A percentile compares a stretch with the other conserved stretches of the same genome.
These are phyloP conservation scores for Aspergillus sclerotiicarbonarius DNA, from an alignment of 495 filamentous ascomycete species.

Conservation along the genomic window DNA sequence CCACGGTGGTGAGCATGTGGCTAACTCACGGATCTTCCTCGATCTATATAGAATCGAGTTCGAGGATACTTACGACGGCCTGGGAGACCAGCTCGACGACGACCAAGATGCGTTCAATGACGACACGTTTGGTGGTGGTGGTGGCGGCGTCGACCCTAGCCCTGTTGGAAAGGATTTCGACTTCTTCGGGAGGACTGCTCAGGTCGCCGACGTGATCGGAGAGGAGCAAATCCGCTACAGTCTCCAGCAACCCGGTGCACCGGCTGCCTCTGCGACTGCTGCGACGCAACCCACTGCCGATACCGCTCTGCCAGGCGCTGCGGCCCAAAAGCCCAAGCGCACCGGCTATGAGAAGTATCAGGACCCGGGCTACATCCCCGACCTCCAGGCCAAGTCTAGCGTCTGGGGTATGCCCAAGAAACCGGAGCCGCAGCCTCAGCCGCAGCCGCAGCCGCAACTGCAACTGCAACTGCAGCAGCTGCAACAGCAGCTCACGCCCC, in stretches of 20 bases:
- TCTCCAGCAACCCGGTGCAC: slow-evolving; percentile 57
- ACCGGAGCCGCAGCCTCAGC: slow-evolving; percentile 23
- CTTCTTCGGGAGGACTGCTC: slow-evolving; percentile 89
- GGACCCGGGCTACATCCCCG: slow-evolving; percentile 70
- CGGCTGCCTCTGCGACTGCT: slow-evolving; percentile 33
- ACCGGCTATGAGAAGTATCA: slow-evolving; percentile 89
- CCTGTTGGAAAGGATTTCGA: slow-evolving; percentile 90
- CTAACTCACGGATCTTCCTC: slow-evolving; percentile 12
- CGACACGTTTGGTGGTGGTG: slow-evolving; percentile 82
- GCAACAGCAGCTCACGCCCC: slow-evolving; percentile 1
- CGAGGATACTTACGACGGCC: slow-evolving; percentile 96
- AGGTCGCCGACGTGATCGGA: slow-evolving; percentile 77
- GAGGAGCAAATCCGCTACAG: slow-evolving; percentile 85
- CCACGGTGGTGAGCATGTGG: background rate
- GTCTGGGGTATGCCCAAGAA: slow-evolving; percentile 80
- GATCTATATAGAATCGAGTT: slow-evolving; percentile 68
- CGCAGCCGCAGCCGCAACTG: slow-evolving; percentile 14
- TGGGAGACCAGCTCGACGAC: slow-evolving; percentile 89
- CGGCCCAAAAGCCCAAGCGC: slow-evolving; percentile 56
- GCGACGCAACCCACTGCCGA: slow-evolving; percentile 27
- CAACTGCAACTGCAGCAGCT: background rate
- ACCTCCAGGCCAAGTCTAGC: slow-evolving; percentile 87
- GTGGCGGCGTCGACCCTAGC: slow-evolving; percentile 20
- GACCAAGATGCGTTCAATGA: slow-evolving; percentile 95
- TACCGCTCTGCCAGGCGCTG: slow-evolving; percentile 33